phyloP scores from a whole-genome alignment of 352 stramenopile species.

The Pythium myriotylum region DNA sequence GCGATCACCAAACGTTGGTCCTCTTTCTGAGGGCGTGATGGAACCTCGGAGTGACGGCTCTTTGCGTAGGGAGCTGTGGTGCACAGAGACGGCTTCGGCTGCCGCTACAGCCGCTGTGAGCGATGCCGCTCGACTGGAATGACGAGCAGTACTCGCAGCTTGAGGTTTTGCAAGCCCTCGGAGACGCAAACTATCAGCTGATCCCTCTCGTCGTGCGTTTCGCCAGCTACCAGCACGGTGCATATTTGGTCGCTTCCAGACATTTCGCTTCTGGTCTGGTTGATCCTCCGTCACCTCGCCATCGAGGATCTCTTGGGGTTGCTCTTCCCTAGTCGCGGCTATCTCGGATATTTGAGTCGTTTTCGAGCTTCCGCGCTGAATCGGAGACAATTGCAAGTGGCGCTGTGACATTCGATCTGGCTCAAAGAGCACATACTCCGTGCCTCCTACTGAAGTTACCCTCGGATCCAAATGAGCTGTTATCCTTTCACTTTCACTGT shows the following conservation, averaged over 20 bases:
- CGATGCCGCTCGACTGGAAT: slow-evolving; percentile 37
- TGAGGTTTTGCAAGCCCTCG: slow-evolving; percentile 34
- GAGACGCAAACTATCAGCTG: slow-evolving; percentile 37
- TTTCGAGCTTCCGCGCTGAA: slow-evolving; percentile 17
- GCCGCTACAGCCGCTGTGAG: slow-evolving; percentile 29
- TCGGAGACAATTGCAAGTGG: slow-evolving; percentile 36
- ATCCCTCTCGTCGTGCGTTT: slow-evolving; percentile 44
- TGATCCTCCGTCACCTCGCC: slow-evolving; percentile 31
- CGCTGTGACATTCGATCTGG: slow-evolving; percentile 67
- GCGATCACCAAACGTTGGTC: neutral
- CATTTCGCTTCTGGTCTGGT: slow-evolving; percentile 38
- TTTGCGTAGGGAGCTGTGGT: slow-evolving; percentile 29
- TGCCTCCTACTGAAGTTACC: neutral
- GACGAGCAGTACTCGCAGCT: slow-evolving; percentile 13
- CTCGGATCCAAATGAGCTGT: neutral
- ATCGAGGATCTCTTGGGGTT: slow-evolving; percentile 15
- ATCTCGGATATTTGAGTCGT: slow-evolving; percentile 10
- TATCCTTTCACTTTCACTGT: slow-evolving; percentile 3
- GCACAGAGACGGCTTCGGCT: slow-evolving; percentile 27
- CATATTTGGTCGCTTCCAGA: slow-evolving; percentile 38
- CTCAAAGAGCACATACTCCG: slow-evolving; percentile 49
- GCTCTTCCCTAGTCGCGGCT: neutral
- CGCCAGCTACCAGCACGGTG: slow-evolving; percentile 51
- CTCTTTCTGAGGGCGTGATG: slow-evolving; percentile 2
- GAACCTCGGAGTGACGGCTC: slow-evolving; percentile 27